Percentiles rank a stretch among this genome's conserved stretches.
These are phyloP conservation scores for Pistacia integerrima DNA, from an alignment of 345 rosid species.

Conservation along the genomic window DNA sequence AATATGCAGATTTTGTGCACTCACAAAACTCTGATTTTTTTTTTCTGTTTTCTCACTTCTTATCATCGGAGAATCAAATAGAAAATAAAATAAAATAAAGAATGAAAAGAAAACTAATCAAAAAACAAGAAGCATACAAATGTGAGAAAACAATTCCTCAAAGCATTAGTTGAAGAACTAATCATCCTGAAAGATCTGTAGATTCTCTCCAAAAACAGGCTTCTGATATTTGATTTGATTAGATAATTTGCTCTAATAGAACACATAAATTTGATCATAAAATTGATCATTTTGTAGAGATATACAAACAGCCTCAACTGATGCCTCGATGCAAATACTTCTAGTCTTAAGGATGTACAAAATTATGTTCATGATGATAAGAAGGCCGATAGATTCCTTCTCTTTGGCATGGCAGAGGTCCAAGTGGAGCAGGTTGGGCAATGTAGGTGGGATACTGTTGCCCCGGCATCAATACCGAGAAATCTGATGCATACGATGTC, in stretches of 20 bases:
- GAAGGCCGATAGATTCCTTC: slow-evolving; percentile 70
- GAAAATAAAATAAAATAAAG: background rate
- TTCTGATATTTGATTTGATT: slow-evolving; percentile 12
- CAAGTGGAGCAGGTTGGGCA: slow-evolving; percentile 91
- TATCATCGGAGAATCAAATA: background rate
- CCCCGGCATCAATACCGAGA: slow-evolving; percentile 90
- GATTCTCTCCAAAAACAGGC: background rate
- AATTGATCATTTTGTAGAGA: slow-evolving; percentile 10
- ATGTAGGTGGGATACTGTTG: slow-evolving; percentile 69
- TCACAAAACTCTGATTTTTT: background rate
- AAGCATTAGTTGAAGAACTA: background rate
- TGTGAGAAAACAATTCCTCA: background rate
- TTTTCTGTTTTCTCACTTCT: background rate
- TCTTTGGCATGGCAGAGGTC: slow-evolving; percentile 82
- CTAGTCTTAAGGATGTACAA: slow-evolving; percentile 31
- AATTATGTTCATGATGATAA: slow-evolving; percentile 50
- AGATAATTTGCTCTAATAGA: slow-evolving; percentile 13
- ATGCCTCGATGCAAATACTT: slow-evolving; percentile 11
- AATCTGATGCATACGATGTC: slow-evolving; percentile 50
- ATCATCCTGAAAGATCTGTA: background rate
- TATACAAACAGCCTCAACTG: slow-evolving; percentile 13
- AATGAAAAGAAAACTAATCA: too few species aligned
- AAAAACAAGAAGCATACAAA: background rate
- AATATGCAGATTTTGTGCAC: background rate
- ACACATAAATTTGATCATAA: background rate